Percentiles rank a stretch among this genome's conserved stretches.
phyloP scores from a whole-genome alignment of 106 monocot genomes.

The Acanthochlamys bracteata region DNA sequence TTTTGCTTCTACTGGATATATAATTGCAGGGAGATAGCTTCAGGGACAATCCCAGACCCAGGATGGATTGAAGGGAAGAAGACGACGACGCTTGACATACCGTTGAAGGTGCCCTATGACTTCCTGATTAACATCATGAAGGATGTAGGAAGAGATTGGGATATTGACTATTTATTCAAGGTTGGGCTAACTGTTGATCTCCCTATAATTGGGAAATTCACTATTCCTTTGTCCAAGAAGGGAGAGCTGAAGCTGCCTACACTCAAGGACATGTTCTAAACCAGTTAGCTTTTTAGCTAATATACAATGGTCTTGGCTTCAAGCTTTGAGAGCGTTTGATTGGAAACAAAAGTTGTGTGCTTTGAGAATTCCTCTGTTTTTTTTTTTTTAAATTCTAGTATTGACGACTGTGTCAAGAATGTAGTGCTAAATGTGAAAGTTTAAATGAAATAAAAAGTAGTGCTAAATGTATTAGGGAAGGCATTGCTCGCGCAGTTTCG shows the following conservation, averaged over 20 bases:
- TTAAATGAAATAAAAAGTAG: too few relatives aligned
- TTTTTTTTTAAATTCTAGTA: too few relatives aligned
- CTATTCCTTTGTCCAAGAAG: constrained; percentile 15
- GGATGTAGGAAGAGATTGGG: constrained; percentile 22
- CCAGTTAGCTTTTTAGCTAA: neutral
- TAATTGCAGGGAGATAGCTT: constrained; percentile 9
- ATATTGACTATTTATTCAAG: constrained; percentile 15
- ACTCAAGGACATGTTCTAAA: constrained; percentile 17
- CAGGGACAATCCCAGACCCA: constrained; percentile 21
- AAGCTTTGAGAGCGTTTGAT: too few relatives aligned
- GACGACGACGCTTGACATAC: constrained; percentile 13
- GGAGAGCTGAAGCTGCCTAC: constrained; percentile 24
- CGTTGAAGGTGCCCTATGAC: constrained; percentile 20
- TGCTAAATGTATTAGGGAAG: too few relatives aligned
- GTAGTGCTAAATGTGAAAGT: too few relatives aligned
- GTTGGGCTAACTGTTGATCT: constrained; percentile 22
- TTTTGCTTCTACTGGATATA: neutral
- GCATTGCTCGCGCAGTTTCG: constrained; percentile 79
- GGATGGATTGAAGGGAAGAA: constrained; percentile 6
- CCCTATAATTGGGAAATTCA: constrained; percentile 20
- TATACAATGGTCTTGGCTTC: neutral
- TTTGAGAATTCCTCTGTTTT: too few relatives aligned
- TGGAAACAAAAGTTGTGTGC: too few relatives aligned
- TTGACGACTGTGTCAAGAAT: too few relatives aligned
- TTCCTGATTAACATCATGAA: constrained; percentile 19